These are phyloP conservation scores for Backusella morwellensis DNA, from an alignment of 192 early-diverging fungal genomes.

Conservation along the genomic window DNA sequence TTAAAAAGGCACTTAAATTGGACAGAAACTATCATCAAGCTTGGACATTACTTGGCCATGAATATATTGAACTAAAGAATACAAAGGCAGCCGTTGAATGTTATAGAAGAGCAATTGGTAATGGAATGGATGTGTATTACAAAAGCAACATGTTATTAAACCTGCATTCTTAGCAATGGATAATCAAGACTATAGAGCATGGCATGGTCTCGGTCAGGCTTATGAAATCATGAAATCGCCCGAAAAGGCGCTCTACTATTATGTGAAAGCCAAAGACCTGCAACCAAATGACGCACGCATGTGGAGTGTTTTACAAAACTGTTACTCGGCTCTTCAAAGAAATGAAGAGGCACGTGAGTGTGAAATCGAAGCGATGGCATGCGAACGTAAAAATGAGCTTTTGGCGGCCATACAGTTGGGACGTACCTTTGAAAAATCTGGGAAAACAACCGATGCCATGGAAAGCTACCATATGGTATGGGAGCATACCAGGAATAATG, in stretches of 20 bases:
- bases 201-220: conserved; percentile 90
- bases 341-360: conserved; percentile 66
- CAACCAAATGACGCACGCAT: conserved; percentile 84
- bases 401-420: conserved; percentile 57
- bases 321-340: conserved; percentile 49
- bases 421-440: conserved; percentile 55
- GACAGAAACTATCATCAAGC: conserved; percentile 72
- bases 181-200: conserved; percentile 80
- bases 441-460: conserved; percentile 50
- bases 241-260: conserved; percentile 82
- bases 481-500: conserved; percentile 19
- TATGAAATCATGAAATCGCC: conserved; percentile 86
- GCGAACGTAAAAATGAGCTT: conserved; percentile 51
- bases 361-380: conserved; percentile 61
- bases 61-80: conserved; percentile 92
- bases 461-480: conserved; percentile 53
- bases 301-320: conserved; percentile 77
- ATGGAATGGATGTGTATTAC: background rate
- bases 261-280: conserved; percentile 68
- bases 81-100: conserved; percentile 85
- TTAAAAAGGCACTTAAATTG: conserved; percentile 81
- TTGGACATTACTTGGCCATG: conserved; percentile 95
- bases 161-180: conserved; percentile 57
- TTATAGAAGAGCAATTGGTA: conserved; percentile 81
- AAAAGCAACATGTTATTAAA: background rate